phyloP scores from a whole-genome alignment of 2,329 filamentous ascomycete species.

The Pyrenophora seminiperda region DNA sequence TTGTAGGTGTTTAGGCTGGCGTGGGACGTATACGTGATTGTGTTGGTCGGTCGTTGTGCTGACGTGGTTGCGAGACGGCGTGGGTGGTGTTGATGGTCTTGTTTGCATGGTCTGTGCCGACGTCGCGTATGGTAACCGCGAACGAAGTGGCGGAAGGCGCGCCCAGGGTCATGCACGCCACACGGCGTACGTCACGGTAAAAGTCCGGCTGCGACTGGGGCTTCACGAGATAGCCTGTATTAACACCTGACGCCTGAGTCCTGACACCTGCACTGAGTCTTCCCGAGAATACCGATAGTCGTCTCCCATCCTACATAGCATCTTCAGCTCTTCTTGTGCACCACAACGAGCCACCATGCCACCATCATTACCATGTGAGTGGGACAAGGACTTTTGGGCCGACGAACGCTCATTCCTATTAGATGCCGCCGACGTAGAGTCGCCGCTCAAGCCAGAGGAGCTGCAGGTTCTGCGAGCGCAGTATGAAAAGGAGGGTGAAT shows the following conservation, averaged over 20 bases:
- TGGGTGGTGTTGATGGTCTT: constrained; percentile 42
- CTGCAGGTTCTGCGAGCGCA: constrained; percentile 90
- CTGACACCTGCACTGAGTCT: constrained; percentile 1
- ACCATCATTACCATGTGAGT: constrained; percentile 47
- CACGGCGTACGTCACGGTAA: constrained; percentile 44
- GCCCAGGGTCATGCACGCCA: constrained; percentile 19
- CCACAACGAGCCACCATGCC: constrained; percentile 31
- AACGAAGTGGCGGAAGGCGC: constrained; percentile 17
- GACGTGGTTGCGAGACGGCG: neutral
- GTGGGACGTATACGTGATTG: neutral
- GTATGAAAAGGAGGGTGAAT: constrained; percentile 96
- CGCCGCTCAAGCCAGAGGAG: constrained; percentile 87
- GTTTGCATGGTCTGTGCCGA: constrained; percentile 37
- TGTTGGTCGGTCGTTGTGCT: too few species aligned
- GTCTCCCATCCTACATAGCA: neutral
- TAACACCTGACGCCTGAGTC: constrained; percentile 5
- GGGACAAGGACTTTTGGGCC: constrained; percentile 10
- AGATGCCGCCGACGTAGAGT: constrained; percentile 99
- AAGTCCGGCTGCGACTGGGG: constrained; percentile 17
- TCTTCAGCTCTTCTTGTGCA: constrained; percentile 2
- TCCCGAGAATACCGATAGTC: neutral
- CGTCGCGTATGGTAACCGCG: constrained; percentile 35
- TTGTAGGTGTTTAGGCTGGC: neutral
- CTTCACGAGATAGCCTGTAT: constrained; percentile 26
- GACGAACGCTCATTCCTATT: constrained; percentile 35